phyloP scores from a whole-genome alignment of 73 alveolate species.

The Symbiodinium pilosum region DNA sequence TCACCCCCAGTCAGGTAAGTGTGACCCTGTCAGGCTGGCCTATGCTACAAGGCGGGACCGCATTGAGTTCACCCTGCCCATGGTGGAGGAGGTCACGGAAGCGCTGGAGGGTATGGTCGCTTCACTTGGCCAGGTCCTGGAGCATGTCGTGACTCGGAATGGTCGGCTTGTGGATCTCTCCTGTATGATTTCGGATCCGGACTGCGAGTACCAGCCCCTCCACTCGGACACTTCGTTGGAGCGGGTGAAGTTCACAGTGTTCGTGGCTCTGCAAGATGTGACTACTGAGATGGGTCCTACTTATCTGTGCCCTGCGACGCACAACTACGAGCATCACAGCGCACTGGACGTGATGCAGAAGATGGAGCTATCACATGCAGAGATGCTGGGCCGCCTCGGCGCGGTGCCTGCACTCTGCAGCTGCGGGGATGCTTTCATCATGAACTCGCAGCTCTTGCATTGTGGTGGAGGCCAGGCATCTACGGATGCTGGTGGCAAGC shows the following conservation, averaged over 20 bases:
- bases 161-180: conserved; percentile 57
- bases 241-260: conserved; percentile 57
- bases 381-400: conserved; percentile 52
- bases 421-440: conserved; percentile 24
- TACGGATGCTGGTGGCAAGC: conserved; percentile 10
- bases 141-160: conserved; percentile 3
- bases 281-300: conserved; percentile 68
- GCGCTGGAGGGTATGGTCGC: conserved; percentile 18
- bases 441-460: conserved; percentile 72
- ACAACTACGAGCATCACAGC: conserved; percentile 29
- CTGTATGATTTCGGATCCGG: conserved; percentile 67
- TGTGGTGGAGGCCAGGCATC: conserved; percentile 49
- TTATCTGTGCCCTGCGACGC: conserved; percentile 41
- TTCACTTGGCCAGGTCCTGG: conserved; percentile 33
- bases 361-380: conserved; percentile 20
- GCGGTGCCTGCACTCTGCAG: conserved; percentile 52
- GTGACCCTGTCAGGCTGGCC: conserved; percentile 32
- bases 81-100: background rate
- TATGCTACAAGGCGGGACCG: conserved; percentile 55
- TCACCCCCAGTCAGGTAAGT: too few relatives aligned
- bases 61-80: conserved; percentile 61
- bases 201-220: conserved; percentile 57
- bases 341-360: background rate
- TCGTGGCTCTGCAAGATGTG: conserved; percentile 27
- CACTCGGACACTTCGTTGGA: conserved; percentile 82